A percentile compares a stretch with the other conserved stretches of the same genome.
Conservation (phyloP, 805 yeast species). For the Cyberlindnera petersonii region DNA sequence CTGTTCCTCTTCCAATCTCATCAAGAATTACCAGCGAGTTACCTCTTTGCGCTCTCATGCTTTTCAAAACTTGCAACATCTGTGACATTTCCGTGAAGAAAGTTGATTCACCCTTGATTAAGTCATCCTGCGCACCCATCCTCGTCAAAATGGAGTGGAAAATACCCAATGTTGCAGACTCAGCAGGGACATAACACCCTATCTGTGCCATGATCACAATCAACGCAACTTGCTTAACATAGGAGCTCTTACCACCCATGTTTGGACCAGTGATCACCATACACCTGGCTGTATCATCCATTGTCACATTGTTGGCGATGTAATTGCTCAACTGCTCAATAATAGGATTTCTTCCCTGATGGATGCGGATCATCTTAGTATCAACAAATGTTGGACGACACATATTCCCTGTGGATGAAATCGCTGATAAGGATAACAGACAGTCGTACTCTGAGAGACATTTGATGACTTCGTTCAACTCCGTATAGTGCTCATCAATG, state of each 20-base stretch:
- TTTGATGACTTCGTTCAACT: slow-evolving; percentile 47
- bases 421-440: slow-evolving; percentile 60
- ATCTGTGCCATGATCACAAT: slow-evolving; percentile 81
- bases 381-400: slow-evolving; percentile 61
- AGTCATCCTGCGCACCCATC: slow-evolving; percentile 98
- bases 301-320: slow-evolving; percentile 83
- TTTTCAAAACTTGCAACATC: slow-evolving; percentile 73
- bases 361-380: slow-evolving; percentile 44
- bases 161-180: slow-evolving; percentile 69
- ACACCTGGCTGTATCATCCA: slow-evolving; percentile 56
- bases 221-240: slow-evolving; percentile 83
- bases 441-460: slow-evolving; percentile 67
- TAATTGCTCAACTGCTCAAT: slow-evolving; percentile 57
- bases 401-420: slow-evolving; percentile 62
- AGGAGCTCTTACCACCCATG: slow-evolving; percentile 96
- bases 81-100: slow-evolving; percentile 96
- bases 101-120: slow-evolving; percentile 92
- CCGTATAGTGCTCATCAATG: slow-evolving; percentile 41
- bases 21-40: slow-evolving; percentile 84
- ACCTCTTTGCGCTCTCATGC: slow-evolving; percentile 46
- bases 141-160: slow-evolving; percentile 91
- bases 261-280: slow-evolving; percentile 91
- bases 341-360: slow-evolving; percentile 78
- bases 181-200: slow-evolving; percentile 86
- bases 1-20: slow-evolving; percentile 81